Evolutionary conservation across 2,329 filamentous ascomycete species (phyloP), one percentile per base, ranked within the genome.

Genomic region (Basipetospora chlamydospora): DNA sequence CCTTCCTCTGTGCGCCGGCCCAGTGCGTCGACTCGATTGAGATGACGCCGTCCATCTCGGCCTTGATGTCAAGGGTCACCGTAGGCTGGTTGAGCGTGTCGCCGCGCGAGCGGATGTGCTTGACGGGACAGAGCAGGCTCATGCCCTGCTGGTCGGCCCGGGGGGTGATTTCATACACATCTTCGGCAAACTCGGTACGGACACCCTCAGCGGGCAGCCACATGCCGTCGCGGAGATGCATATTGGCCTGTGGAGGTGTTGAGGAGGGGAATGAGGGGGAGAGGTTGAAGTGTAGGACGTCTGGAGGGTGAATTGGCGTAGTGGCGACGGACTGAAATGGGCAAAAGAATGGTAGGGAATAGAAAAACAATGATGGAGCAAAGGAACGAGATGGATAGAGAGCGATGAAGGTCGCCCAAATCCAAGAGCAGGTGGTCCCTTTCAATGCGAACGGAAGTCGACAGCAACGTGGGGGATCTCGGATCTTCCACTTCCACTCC

Each of bases 131-230:
- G 3, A 75, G 57, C 23, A 76, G 57, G 21, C 57, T 64, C 37
- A 74, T 41, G n/a, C 59, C 59, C 41, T 63, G 63, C 13, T 59
- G 56, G 42, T 58, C 59, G 18, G 61, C 52, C 2, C 55, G 60
- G 36, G 66, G 50, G 3, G 61, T 62, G 38, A 63, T 53, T 17
- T 61, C 60, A 45, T 68, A 67, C 12, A 80, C 60, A 42, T 80
- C 73, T 53, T 80, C 75, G 23, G 75, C 77, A 45, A 79, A 79
- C 48, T 78, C 71, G 18, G 75, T 63, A 34, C 63, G 60, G 49
- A 75, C 65, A 42, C 66, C 69, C 52, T 74, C 67, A 39, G 68
- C 72, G 28, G 67, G 63, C 33, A 79, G 59, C 77, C 77, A 80
- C 75, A 79, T 57, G 26, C 55, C 55, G 53, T 58, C 52, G 9